A percentile compares a stretch with the other conserved stretches of the same genome.
phyloP scores from a whole-genome alignment of 2,329 filamentous ascomycete species.

The Aspergillus transmontanensis region DNA sequence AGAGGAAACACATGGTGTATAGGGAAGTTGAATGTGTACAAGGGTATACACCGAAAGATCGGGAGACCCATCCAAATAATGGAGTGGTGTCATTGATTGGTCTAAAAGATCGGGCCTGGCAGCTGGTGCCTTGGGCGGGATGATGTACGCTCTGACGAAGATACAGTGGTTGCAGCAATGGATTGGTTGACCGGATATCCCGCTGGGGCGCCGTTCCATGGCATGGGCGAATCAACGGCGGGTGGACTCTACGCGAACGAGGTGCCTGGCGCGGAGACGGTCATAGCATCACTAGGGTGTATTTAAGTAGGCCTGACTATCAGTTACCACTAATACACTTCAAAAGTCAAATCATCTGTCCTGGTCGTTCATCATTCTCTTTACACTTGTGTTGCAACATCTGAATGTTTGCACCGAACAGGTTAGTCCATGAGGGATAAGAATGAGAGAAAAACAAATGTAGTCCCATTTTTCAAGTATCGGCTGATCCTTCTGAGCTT shows the following conservation, averaged over 20 bases:
- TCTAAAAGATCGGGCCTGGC: slow-evolving; percentile 28
- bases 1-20: not conserved
- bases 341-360: not conserved
- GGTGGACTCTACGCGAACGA: slow-evolving; percentile 10
- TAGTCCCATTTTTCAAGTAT: not conserved
- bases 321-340: not conserved
- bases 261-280: slow-evolving; percentile 18
- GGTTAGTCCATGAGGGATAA: not conserved
- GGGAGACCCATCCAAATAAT: slow-evolving; percentile 22
- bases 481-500: not conserved
- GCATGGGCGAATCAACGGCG: slow-evolving; percentile 20
- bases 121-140: slow-evolving; percentile 30
- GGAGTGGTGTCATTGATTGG: slow-evolving; percentile 18
- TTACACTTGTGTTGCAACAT: not conserved
- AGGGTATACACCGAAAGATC: slow-evolving; percentile 28
- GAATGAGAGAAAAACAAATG: not conserved
- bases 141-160: slow-evolving; percentile 32
- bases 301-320: not conserved
- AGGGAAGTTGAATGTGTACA: slow-evolving; percentile 10
- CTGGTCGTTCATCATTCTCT: not conserved
- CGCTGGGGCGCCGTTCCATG: slow-evolving; percentile 12
- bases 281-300: slow-evolving; percentile 11
- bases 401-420: not conserved
- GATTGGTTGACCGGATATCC: slow-evolving; percentile 26
- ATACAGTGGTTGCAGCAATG: slow-evolving; percentile 18